Conservation (phyloP, 768 basidiomycete genomes). For the Lactifluus subvellereus region DNA sequence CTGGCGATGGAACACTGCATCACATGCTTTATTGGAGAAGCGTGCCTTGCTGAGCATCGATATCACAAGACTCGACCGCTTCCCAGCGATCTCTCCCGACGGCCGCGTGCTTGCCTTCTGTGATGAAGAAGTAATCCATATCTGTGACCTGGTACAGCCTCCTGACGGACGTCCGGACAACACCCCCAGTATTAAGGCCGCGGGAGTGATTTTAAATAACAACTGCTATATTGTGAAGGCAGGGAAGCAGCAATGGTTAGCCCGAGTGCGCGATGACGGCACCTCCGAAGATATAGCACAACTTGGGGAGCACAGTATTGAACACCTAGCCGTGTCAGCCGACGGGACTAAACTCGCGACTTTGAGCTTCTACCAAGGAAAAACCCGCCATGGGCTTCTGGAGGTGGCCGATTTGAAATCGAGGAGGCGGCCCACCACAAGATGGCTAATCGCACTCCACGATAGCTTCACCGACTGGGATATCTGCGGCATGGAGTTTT, state of each 20-base stretch:
- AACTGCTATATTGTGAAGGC: constrained; percentile 10
- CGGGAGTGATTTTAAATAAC: constrained; percentile 3
- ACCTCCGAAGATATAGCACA: constrained; percentile 10
- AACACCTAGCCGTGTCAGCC: constrained; percentile 4
- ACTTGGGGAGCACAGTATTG: constrained; percentile 4
- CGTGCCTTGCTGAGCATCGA: constrained; percentile 1
- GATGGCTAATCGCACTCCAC: constrained; percentile 15
- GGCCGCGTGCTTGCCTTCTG: constrained; percentile 12
- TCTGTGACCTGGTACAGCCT: constrained; percentile 12
- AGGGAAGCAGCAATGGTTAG: constrained; percentile 4
- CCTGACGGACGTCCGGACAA: neutral
- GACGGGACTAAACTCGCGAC: constrained; percentile 6
- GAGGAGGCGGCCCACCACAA: constrained; percentile 1
- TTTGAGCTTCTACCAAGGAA: constrained; percentile 13
- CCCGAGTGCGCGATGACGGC: constrained; percentile 10
- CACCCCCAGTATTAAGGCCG: neutral
- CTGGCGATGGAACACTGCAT: neutral
- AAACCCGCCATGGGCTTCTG: constrained; percentile 3
- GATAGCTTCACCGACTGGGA: constrained; percentile 17
- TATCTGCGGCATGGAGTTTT: constrained; percentile 12
- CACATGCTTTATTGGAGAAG: neutral
- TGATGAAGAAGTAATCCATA: constrained; percentile 7
- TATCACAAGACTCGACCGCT: constrained; percentile 8
- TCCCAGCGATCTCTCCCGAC: constrained; percentile 13
- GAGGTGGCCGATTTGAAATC: constrained; percentile 14